These are phyloP conservation scores for Thalassiosira mediterranea DNA, from an alignment of 352 stramenopile species.

Conservation along the genomic window DNA sequence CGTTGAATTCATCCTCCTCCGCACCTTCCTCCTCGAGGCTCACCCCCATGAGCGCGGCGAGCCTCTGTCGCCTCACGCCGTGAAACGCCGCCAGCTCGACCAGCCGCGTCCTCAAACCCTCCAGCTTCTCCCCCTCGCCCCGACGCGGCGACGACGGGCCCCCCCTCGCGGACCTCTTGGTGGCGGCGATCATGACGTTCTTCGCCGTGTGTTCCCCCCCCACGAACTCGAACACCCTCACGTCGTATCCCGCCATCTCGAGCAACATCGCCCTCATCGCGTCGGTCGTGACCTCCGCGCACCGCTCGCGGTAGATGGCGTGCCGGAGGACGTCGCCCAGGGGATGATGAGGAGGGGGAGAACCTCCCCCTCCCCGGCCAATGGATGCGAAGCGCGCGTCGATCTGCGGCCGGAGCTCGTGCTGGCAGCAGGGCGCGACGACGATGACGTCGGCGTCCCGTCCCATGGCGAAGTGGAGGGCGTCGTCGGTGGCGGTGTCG, in stretches of 20 bases:
- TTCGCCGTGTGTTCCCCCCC: constrained; percentile 84
- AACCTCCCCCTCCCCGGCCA: too few species aligned
- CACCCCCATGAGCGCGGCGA: constrained; percentile 47
- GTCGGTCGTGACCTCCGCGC: constrained; percentile 82
- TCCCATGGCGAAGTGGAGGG: constrained; percentile 73
- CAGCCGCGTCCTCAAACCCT: constrained; percentile 30
- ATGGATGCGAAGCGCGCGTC: constrained; percentile 70
- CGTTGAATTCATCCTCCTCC: too few species aligned
- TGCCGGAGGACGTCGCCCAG: constrained; percentile 72
- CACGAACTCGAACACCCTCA: constrained; percentile 85
- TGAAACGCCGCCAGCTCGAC: constrained; percentile 49
- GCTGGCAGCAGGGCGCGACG: constrained; percentile 83
- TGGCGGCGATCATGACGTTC: constrained; percentile 85
- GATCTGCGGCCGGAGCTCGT: constrained; percentile 80
- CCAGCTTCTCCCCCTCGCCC: constrained; percentile 16
- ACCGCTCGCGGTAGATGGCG: constrained; percentile 80
- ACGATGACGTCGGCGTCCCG: constrained; percentile 71
- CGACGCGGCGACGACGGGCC: too few species aligned
- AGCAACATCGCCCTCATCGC: constrained; percentile 74
- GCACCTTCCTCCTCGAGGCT: constrained; percentile 7
- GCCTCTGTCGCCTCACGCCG: constrained; percentile 49
- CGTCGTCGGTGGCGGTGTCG: constrained; percentile 85
- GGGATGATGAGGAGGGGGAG: constrained; percentile 43
- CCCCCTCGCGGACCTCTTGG: constrained; percentile 15
- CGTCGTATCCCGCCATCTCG: constrained; percentile 79